phyloP scores from a whole-genome alignment of 1,139 yeast genomes.

The Sporopachydermia cereana region DNA sequence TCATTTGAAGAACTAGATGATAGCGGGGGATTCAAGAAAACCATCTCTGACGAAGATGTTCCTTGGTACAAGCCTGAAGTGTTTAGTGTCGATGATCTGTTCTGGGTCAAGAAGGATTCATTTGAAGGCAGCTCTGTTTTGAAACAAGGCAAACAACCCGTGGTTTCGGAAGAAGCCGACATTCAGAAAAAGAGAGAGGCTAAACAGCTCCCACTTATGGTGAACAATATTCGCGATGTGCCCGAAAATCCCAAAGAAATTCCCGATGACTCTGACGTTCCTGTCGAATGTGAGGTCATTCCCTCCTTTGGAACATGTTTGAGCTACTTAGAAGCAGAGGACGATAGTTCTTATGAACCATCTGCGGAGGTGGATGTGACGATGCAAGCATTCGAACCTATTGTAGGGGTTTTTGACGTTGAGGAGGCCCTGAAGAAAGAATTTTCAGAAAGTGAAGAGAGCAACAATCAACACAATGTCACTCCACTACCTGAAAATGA shows the following conservation, averaged over 20 bases:
- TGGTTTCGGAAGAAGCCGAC: constrained; percentile 1
- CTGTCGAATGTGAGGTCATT: not conserved
- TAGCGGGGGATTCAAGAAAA: not conserved
- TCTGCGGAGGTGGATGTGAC: not conserved
- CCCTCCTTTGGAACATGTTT: not conserved
- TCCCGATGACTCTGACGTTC: not conserved
- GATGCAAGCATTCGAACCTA: not conserved
- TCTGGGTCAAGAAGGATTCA: not conserved
- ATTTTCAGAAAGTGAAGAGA: not conserved
- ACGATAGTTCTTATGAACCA: constrained; percentile 2
- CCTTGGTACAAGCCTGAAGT: constrained; percentile 2
- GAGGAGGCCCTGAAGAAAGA: not conserved
- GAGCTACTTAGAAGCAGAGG: not conserved
- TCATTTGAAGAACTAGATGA: not conserved
- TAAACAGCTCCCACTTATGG: not conserved
- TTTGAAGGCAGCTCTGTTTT: constrained; percentile 2
- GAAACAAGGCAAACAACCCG: constrained; percentile 3
- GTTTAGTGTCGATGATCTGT: not conserved
- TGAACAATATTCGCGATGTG: not conserved
- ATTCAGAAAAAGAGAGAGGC: constrained; percentile 1
- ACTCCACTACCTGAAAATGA: not conserved
- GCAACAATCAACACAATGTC: not conserved
- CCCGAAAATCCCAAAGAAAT: not conserved
- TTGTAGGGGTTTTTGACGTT: not conserved
- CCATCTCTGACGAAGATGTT: not conserved